These are phyloP conservation scores for Dothistroma septosporum DNA, from an alignment of 2,329 filamentous ascomycete species.

Conservation along the genomic window DNA sequence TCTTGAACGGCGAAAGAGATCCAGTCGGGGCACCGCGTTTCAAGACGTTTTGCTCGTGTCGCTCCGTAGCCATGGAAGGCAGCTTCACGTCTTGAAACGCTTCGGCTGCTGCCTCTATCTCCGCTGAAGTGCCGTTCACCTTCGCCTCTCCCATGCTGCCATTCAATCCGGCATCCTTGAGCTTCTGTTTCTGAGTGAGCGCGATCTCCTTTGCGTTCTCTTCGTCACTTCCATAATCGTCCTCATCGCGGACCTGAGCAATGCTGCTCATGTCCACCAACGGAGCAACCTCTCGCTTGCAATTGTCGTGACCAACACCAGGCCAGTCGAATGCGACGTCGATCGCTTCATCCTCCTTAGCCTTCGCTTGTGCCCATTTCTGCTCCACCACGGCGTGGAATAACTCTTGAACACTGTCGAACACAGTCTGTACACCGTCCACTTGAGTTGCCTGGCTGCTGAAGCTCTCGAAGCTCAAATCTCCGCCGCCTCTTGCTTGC, in stretches of 20 bases:
- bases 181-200: slow-evolving; percentile 30
- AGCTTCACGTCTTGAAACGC: slow-evolving; percentile 8
- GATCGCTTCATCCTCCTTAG: slow-evolving; percentile 10
- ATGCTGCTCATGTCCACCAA: slow-evolving; percentile 64
- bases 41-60: slow-evolving; percentile 2
- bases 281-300: slow-evolving; percentile 35
- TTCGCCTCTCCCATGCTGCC: slow-evolving; percentile 23
- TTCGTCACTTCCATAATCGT: slow-evolving; percentile 43
- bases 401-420: slow-evolving; percentile 83
- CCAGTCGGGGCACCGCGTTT: slow-evolving; percentile 22
- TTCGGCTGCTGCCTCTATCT: slow-evolving; percentile 23
- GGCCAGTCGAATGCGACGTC: slow-evolving; percentile 10
- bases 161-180: slow-evolving; percentile 19
- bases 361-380: slow-evolving; percentile 11
- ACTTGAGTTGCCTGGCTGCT: slow-evolving; percentile 53
- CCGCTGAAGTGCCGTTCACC: slow-evolving; percentile 12
- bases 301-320: slow-evolving; percentile 1
- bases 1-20: slow-evolving; percentile 25
- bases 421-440: slow-evolving; percentile 63
- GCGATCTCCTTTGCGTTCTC: slow-evolving; percentile 35
- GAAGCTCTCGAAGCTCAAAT: slow-evolving; percentile 63
- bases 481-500: slow-evolving; percentile 40
- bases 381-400: slow-evolving; percentile 53
- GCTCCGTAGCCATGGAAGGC: slow-evolving; percentile 8
- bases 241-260: slow-evolving; percentile 43